Conservation (phyloP, 257 asterid genomes). For the Leptodermis oblonga region DNA sequence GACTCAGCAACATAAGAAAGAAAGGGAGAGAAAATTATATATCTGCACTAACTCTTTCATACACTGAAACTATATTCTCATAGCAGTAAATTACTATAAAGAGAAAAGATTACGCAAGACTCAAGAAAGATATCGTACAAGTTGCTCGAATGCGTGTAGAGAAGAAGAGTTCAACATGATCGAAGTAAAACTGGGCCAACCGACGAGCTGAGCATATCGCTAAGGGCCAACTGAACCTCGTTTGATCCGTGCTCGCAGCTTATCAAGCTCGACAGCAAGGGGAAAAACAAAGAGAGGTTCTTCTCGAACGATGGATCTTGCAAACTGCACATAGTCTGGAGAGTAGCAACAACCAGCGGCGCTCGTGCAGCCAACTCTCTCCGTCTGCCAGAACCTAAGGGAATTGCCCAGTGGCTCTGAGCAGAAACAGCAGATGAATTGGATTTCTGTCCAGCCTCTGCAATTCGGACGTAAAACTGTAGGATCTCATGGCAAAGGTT, state of each 20-base stretch:
- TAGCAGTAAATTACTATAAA: slow-evolving; percentile 20
- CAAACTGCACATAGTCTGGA: slow-evolving; percentile 79
- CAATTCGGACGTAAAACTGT: slow-evolving; percentile 66
- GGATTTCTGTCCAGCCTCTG: slow-evolving; percentile 36
- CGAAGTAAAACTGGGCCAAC: slow-evolving; percentile 87
- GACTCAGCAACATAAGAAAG: slow-evolving; percentile 17
- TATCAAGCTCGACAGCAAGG: slow-evolving; percentile 73
- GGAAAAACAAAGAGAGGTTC: slow-evolving; percentile 66
- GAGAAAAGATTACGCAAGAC: slow-evolving; percentile 18
- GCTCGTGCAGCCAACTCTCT: slow-evolving; percentile 94
- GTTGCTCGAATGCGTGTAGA: slow-evolving; percentile 17
- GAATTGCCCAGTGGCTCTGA: slow-evolving; percentile 60
- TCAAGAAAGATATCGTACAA: slow-evolving; percentile 42
- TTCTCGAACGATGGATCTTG: slow-evolving; percentile 75
- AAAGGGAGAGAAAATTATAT: too few relatives aligned
- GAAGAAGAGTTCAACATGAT: slow-evolving; percentile 47
- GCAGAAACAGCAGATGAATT: slow-evolving; percentile 33
- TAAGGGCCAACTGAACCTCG: slow-evolving; percentile 83
- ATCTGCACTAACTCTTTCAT: slow-evolving; percentile 29
- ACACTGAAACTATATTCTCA: slow-evolving; percentile 39
- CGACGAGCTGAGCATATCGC: slow-evolving; percentile 75
- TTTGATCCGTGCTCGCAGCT: slow-evolving; percentile 95
- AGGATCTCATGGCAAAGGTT: slow-evolving; percentile 81
- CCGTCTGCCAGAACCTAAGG: slow-evolving; percentile 83
- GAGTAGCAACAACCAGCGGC: slow-evolving; percentile 75